phyloP scores from a whole-genome alignment of 2,329 filamentous ascomycete species.

The Xylariaceae sp. region DNA sequence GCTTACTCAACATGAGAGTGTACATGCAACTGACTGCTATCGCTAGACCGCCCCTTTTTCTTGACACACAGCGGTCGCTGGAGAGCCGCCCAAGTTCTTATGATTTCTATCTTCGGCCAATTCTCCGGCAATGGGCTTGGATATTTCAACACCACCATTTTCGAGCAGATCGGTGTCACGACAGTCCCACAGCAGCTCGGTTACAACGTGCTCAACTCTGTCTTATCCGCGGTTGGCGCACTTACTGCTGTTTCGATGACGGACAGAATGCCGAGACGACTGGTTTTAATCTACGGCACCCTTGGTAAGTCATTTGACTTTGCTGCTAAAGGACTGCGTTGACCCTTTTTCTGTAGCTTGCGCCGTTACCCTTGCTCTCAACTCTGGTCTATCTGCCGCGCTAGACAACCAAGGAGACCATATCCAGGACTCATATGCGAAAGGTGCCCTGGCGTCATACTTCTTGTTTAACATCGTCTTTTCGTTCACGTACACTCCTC shows the following conservation, averaged over 20 bases:
- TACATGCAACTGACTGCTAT: constrained; percentile 3
- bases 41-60: constrained; percentile 42
- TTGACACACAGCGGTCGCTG: constrained; percentile 43
- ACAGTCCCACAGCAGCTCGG: constrained; percentile 39
- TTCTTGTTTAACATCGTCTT: constrained; percentile 49
- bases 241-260: constrained; percentile 41
- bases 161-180: constrained; percentile 38
- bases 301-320: constrained; percentile 29
- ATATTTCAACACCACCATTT: constrained; percentile 49
- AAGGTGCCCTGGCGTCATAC: constrained; percentile 44
- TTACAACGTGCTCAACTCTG: constrained; percentile 46
- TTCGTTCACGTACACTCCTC: constrained; percentile 48
- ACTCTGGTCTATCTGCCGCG: constrained; percentile 42
- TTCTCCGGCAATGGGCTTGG: constrained; percentile 49
- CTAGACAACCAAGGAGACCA: constrained; percentile 32
- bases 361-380: constrained; percentile 41
- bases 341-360: constrained; percentile 29
- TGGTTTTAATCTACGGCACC: constrained; percentile 43
- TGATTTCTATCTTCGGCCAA: constrained; percentile 50
- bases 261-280: constrained; percentile 45
- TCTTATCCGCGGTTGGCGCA: constrained; percentile 44
- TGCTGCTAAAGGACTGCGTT: background rate
- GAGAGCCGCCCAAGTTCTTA: constrained; percentile 46
- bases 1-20: background rate
- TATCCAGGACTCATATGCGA: constrained; percentile 37